phyloP scores from a whole-genome alignment of 2,329 filamentous ascomycete species.

The Tolypocladium paradoxum region DNA sequence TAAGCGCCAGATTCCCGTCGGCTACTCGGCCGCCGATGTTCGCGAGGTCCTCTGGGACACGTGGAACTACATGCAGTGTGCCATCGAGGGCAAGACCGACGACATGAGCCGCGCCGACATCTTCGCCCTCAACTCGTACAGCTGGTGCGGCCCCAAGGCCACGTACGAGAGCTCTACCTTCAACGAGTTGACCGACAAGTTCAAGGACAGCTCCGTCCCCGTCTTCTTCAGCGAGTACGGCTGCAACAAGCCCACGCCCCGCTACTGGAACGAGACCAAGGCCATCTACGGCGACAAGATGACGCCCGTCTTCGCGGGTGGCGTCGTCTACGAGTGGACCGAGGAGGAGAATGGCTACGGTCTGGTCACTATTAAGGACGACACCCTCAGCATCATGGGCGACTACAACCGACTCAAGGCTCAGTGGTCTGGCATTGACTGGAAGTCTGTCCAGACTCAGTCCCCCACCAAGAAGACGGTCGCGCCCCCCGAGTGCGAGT shows the following conservation, averaged over 20 bases:
- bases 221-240: slow-evolving; percentile 78
- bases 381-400: slow-evolving; percentile 45
- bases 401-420: slow-evolving; percentile 66
- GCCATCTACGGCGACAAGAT: slow-evolving; percentile 63
- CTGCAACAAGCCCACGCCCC: slow-evolving; percentile 62
- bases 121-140: slow-evolving; percentile 66
- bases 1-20: slow-evolving; percentile 60
- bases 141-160: slow-evolving; percentile 55
- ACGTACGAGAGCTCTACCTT: slow-evolving; percentile 54
- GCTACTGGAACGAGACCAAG: slow-evolving; percentile 65
- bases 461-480: slow-evolving; percentile 43
- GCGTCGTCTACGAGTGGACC: slow-evolving; percentile 72
- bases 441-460: slow-evolving; percentile 52
- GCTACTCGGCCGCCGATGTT: slow-evolving; percentile 74
- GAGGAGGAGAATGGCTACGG: slow-evolving; percentile 59
- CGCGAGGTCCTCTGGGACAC: slow-evolving; percentile 61
- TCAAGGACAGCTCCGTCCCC: slow-evolving; percentile 55
- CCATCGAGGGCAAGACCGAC: slow-evolving; percentile 37
- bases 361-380: slow-evolving; percentile 50
- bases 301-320: slow-evolving; percentile 58
- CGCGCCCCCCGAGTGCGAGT: slow-evolving; percentile 50
- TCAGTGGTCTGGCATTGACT: slow-evolving; percentile 67
- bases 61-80: slow-evolving; percentile 67
- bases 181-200: slow-evolving; percentile 51
- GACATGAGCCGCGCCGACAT: slow-evolving; percentile 59